phyloP scores from a whole-genome alignment of 306 rosid species.

The Cajanus cajan region DNA sequence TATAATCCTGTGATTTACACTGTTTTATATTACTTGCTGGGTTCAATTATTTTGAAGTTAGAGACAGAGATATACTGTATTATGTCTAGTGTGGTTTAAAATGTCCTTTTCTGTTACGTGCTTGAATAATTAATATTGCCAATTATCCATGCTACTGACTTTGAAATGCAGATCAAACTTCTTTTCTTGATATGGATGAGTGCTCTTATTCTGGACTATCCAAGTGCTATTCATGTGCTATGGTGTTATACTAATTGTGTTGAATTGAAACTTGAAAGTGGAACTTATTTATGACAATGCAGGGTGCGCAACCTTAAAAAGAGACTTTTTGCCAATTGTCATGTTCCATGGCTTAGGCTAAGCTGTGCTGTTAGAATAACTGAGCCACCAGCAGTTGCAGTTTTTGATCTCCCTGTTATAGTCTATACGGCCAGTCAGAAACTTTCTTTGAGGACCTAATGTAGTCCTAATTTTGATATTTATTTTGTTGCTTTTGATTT shows the following conservation, averaged over 20 bases:
- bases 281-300: constrained; percentile 16
- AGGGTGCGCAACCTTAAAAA: neutral
- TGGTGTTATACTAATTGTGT: neutral
- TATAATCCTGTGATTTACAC: neutral
- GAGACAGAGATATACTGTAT: neutral
- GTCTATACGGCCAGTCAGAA: constrained; percentile 1
- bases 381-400: neutral
- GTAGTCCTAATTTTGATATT: neutral
- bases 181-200: neutral
- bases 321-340: neutral
- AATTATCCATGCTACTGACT: constrained; percentile 10
- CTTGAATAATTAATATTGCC: neutral
- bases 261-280: neutral
- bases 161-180: neutral
- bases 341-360: neutral
- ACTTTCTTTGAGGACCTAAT: neutral
- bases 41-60: neutral
- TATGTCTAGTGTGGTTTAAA: neutral
- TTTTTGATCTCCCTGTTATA: constrained; percentile 9
- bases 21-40: neutral
- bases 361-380: neutral
- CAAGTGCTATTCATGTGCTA: constrained; percentile 10
- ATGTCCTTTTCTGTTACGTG: neutral
- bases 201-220: constrained; percentile 1
- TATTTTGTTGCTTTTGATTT: constrained; percentile 15